Evolutionary conservation across 176 grass and related monocot species (phyloP).

Genomic region (Bothriochloa decipiens): DNA sequence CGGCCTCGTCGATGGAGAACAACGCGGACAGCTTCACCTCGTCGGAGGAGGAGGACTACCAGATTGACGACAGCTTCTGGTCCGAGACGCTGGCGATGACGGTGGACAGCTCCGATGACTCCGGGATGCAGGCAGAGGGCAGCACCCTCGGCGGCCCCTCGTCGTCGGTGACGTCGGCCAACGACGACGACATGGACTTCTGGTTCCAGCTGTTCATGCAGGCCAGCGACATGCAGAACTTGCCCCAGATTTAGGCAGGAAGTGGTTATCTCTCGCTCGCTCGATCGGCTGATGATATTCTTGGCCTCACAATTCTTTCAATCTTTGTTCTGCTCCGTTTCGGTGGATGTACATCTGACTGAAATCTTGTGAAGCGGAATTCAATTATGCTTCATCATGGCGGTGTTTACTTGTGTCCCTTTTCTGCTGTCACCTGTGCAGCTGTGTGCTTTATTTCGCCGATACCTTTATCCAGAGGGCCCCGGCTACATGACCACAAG

Average conservation of each 20-base stretch:
- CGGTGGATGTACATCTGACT: constrained; percentile 9
- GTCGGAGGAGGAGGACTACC: constrained; percentile 44
- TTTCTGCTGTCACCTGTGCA: not conserved
- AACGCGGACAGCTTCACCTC: constrained; percentile 58
- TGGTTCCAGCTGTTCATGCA: constrained; percentile 72
- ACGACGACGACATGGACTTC: constrained; percentile 74
- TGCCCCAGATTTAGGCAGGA: constrained; percentile 49
- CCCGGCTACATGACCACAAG: not conserved
- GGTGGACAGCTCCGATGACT: constrained; percentile 26
- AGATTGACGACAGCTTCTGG: constrained; percentile 82
- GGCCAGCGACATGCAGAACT: constrained; percentile 58
- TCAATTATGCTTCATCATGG: constrained; percentile 3
- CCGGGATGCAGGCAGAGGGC: constrained; percentile 5
- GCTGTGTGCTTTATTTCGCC: not conserved
- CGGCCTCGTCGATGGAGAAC: constrained; percentile 42
- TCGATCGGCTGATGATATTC: not conserved
- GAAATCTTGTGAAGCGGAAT: not conserved
- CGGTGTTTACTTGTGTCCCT: not conserved
- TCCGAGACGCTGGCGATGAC: constrained; percentile 61
- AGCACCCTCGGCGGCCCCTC: not conserved
- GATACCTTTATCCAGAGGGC: not conserved
- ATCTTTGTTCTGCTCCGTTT: constrained; percentile 31
- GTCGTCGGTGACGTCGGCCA: constrained; percentile 10
- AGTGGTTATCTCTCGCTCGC: not conserved
- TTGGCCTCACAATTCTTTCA: constrained; percentile 43